Evolutionary conservation across 1,284 basidiomycete genomes (phyloP), one percentile per base, ranked within the genome.

Genomic region (Cutaneotrichosporon sp.): DNA sequence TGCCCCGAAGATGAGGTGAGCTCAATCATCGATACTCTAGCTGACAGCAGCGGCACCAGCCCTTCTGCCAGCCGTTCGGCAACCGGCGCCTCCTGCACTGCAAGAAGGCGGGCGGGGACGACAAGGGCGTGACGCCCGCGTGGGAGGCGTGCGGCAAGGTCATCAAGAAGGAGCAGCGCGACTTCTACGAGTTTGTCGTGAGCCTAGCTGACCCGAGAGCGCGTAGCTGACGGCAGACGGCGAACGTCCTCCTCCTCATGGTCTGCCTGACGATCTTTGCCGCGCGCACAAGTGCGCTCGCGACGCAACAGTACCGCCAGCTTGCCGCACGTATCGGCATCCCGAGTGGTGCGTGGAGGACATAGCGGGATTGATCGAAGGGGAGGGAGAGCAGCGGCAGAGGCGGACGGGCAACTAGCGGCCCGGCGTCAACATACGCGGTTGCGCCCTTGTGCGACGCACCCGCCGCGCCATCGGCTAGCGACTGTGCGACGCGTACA

Each of bases 101-200:
- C 66, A 75, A 85, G 20, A 85, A 85, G 60, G 66, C 71, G 0
- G 54, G 63, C 13, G 31, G 54, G 3, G 58, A 66, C 2, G 56
- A 59, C 11, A 60, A 62, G 46, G 61, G 67, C 25, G 89, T 91
- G 76, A 87, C 85, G 1, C 87, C 88, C 3, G 91, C 91, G 2
- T 95, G 91, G 91, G 89, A 92, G 73, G 87, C 90, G 3, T 95
- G 92, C 71, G 92, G 92, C 5, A 90, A 90, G 61, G 89, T 92
- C 31, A 82, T 89, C 45, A 79, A 82, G 38, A 83, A 85, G 66
- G 92, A 95, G 77, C 86, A 87, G 52, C 87, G 85, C 5, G 90
- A 92, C 75, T 95, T 91, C 73, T 90, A 87, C 79, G 91, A 95
- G 75, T 95, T 95, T 75, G 81, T 93, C 4, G 90, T 86, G 34